phyloP scores from a whole-genome alignment of 192 early-diverging fungal genomes.

The Coemansia sp. region DNA sequence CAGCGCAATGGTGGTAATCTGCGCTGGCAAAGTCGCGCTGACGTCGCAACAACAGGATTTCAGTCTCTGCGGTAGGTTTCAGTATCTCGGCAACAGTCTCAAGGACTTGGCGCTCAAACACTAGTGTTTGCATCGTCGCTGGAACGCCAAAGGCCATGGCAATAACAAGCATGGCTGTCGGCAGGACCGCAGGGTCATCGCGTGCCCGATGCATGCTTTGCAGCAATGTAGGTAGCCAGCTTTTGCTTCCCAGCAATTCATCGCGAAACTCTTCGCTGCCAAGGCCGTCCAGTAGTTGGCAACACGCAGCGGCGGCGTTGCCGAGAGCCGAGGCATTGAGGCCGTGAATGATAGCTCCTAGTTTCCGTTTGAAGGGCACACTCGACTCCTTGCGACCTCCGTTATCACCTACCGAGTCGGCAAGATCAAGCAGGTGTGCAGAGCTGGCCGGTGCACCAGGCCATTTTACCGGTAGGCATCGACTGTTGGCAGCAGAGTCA shows the following conservation, averaged over 20 bases:
- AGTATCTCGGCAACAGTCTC: constrained; percentile 47
- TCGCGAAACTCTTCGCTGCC: constrained; percentile 31
- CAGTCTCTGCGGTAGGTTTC: constrained; percentile 13
- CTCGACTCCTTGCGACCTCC: constrained; percentile 1
- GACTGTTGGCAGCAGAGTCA: neutral
- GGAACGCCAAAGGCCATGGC: constrained; percentile 33
- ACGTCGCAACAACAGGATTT: constrained; percentile 29
- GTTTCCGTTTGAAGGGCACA: constrained; percentile 27
- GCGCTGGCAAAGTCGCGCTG: constrained; percentile 23
- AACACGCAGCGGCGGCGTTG: constrained; percentile 14
- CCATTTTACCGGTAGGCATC: neutral
- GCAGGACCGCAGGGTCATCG: constrained; percentile 15
- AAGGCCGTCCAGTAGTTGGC: constrained; percentile 25
- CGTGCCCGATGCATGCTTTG: constrained; percentile 34
- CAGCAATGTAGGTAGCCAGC: constrained; percentile 32
- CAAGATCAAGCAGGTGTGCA: constrained; percentile 7
- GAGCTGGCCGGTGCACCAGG: neutral
- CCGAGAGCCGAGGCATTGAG: constrained; percentile 7
- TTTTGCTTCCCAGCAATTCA: constrained; percentile 31
- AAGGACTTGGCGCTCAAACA: constrained; percentile 48
- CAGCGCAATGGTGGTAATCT: constrained; percentile 22
- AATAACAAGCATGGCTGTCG: constrained; percentile 26
- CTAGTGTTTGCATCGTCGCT: constrained; percentile 36
- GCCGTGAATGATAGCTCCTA: constrained; percentile 29
- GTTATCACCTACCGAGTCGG: neutral